Conservation (phyloP, 139 green algal genomes). For the Micromonas pusilla region DNA sequence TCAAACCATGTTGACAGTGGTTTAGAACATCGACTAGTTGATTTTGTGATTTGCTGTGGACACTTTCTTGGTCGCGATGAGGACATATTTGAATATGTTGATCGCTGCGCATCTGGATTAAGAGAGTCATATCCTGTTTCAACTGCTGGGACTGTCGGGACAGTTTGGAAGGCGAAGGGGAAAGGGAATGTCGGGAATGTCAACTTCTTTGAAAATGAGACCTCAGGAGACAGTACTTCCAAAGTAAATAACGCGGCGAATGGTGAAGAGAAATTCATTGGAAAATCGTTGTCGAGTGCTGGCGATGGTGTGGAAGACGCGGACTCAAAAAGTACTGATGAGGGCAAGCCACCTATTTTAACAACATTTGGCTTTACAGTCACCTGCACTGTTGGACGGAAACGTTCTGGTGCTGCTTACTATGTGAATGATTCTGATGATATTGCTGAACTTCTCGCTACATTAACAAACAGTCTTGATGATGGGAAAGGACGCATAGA, state of each 20-base stretch:
- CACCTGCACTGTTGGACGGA: slow-evolving; percentile 25
- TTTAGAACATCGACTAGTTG: slow-evolving; percentile 19
- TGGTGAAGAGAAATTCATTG: neutral
- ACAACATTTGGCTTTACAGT: neutral
- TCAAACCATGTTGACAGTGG: slow-evolving; percentile 47
- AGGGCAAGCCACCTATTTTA: neutral
- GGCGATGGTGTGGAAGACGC: neutral
- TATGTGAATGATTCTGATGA: slow-evolving; percentile 25
- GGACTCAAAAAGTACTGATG: neutral
- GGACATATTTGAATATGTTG: slow-evolving; percentile 89
- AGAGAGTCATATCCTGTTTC: neutral
- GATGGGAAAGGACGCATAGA: slow-evolving; percentile 12
- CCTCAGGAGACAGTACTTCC: neutral
- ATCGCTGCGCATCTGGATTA: slow-evolving; percentile 42
- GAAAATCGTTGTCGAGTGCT: neutral
- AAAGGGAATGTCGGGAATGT: neutral
- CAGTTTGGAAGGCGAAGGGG: neutral
- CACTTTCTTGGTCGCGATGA: slow-evolving; percentile 91
- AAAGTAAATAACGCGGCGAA: neutral
- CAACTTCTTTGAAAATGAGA: neutral
- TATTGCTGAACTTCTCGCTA: neutral
- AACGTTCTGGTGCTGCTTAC: slow-evolving; percentile 18
- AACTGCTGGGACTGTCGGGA: neutral
- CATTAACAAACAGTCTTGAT: neutral
- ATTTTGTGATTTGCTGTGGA: slow-evolving; percentile 55